A percentile compares a stretch with the other conserved stretches of the same genome.
Conservation (phyloP, 176 grass and related monocot species). For the Phyllostachys edulis region DNA sequence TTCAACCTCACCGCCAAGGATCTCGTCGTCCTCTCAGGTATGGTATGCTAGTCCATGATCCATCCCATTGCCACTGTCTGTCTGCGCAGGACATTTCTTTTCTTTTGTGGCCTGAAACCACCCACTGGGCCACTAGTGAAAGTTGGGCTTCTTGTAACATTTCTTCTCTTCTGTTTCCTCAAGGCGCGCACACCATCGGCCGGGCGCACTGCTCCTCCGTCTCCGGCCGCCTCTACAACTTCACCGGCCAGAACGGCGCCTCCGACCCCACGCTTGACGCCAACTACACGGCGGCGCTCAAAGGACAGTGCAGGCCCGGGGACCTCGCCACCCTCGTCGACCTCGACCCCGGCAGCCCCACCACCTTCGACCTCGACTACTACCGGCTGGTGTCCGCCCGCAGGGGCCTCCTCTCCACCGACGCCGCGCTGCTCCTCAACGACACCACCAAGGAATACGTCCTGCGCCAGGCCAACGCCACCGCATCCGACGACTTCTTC, state of each 20-base stretch:
- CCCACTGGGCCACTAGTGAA: too few relatives aligned
- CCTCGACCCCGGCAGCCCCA: constrained; percentile 24
- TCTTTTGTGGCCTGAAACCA: too few relatives aligned
- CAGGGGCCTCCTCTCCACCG: constrained; percentile 42
- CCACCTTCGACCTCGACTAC: constrained; percentile 44
- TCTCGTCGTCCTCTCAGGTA: constrained; percentile 58
- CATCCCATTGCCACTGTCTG: too few relatives aligned
- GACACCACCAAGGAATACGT: constrained; percentile 32
- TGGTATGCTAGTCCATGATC: too few relatives aligned
- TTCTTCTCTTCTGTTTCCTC: too few relatives aligned
- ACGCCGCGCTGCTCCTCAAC: constrained; percentile 42
- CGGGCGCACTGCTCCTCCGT: constrained; percentile 48
- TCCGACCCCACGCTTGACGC: constrained; percentile 35
- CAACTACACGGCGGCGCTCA: constrained; percentile 37
- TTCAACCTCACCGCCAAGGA: constrained; percentile 66
- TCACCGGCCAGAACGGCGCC: constrained; percentile 21
- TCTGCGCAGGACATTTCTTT: too few relatives aligned
- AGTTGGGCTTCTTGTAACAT: too few relatives aligned
- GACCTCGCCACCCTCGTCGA: constrained; percentile 28
- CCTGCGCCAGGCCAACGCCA: constrained; percentile 40
- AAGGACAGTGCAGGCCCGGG: constrained; percentile 22
- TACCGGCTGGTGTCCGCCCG: constrained; percentile 30
- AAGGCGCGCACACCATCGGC: constrained; percentile 52
- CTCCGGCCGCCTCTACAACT: constrained; percentile 45
- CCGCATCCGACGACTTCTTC: constrained; percentile 22